phyloP scores from a whole-genome alignment of 1,139 yeast species.

The Taphrina populina region DNA sequence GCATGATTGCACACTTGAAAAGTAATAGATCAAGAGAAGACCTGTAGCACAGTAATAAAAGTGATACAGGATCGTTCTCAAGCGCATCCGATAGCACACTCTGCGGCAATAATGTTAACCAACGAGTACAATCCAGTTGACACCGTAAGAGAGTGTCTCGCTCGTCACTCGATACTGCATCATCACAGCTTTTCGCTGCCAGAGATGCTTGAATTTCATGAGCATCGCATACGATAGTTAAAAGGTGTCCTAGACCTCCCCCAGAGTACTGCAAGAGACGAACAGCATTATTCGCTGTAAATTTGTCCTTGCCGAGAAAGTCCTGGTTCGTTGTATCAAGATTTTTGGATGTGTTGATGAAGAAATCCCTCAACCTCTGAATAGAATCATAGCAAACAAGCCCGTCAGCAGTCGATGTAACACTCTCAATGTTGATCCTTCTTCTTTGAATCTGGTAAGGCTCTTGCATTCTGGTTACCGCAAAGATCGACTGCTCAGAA shows the following conservation, averaged over 20 bases:
- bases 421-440: not conserved
- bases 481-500: not conserved
- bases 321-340: not conserved
- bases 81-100: constrained; percentile 6
- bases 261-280: constrained; percentile 1
- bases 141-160: not conserved
- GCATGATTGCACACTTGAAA: not conserved
- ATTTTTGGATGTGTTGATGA: not conserved
- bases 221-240: constrained; percentile 17
- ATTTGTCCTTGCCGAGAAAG: constrained; percentile 11
- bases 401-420: constrained; percentile 9
- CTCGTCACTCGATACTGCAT: not conserved
- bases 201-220: constrained; percentile 2
- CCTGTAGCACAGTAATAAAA: constrained; percentile 16
- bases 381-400: constrained; percentile 2
- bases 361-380: not conserved
- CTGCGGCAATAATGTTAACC: constrained; percentile 17
- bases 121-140: constrained; percentile 1
- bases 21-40: constrained; percentile 15
- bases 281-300: not conserved
- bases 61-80: constrained; percentile 6
- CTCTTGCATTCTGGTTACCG: not conserved
- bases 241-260: constrained; percentile 26
- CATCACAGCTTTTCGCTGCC: not conserved
- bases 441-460: not conserved